Evolutionary conservation across 148 eudicot species (phyloP), one percentile per base, ranked within the genome.

Genomic region (Fagopyrum esculentum): DNA sequence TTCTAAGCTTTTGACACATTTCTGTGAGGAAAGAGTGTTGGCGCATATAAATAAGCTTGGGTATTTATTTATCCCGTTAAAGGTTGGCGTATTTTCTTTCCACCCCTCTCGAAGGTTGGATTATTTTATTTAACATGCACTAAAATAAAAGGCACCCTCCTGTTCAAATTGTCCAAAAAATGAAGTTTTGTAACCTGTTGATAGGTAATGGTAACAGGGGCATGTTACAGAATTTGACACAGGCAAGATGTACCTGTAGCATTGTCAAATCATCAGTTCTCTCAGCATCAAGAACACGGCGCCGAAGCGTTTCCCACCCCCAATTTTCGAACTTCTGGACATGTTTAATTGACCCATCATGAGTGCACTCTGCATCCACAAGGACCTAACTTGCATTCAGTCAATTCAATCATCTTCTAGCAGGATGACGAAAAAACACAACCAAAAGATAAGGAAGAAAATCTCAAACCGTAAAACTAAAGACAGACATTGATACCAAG

Each of bases 281-380:
- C 76, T 90, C 93, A 45, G 98, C 98, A 88, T 92, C 85, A 59
- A 92, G 76, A 44, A 96, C 93, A 69, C 99, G 98, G 40, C 93
- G 92, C 66, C 89, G 83, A 75, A 96, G 91, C 73, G 98, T 92
- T 72, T 86, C 82, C 99, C 99, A 96, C 64, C 99, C 99, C 99
- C 98, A 96, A 22, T 87, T 82, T 81, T 92, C 97, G 78, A 92
- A 96, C 74, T 96, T 96, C 80, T 92, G 97, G 29, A 96, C 87
- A 86, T 96, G 99, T 79, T 54, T 96, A 43, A 96, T 78, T 69
- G 99, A 96, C 49, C 99, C 99, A 79, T 96, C 99, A 88, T 96
- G 99, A 5, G 98, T 96, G 82, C 99, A 96, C 79, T 96, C 99
- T 79, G 99, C 99, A 88, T 96, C 99, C 71, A 96, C 99, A 29